Evolutionary conservation across 2,329 filamentous ascomycete genomes (phyloP), one percentile per base, ranked within the genome.

Genomic region (Fusarium scirpi): DNA sequence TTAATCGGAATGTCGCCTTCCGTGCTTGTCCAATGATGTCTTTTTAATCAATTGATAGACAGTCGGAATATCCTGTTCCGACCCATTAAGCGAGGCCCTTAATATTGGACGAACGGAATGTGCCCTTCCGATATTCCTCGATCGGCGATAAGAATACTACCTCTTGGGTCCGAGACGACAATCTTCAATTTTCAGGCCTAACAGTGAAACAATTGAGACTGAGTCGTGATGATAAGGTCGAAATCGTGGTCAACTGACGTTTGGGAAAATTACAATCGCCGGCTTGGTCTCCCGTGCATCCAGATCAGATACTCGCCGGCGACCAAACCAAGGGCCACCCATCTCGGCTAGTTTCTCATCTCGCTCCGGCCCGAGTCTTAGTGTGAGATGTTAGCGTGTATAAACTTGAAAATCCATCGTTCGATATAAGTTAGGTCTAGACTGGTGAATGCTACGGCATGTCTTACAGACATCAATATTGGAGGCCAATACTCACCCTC

Each of bases 51-150:
- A 53, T 41, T 53, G 49, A 53, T 53, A 44, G 30, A 61, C 13
- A 12, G 8, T 40, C 57, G 56, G 18, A 45, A 18, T 62, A 45
- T 30, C 57, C 34, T 22, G 29, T 15, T 53, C 57, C 57, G 38
- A 10, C 3, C 18, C 38, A 18, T n/a, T n/a, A 30, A 47, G 15
- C 40, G 34, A 44, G 34, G 13, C 24, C 49, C 22, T 27, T 29
- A 11, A 38, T 25, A 30, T 30, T 38, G 48, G 15, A 29, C 10
- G n/a, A 38, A 38, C 61, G 61, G 61, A 64, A 44, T 64, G 43
- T 64, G 15, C 34, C 18, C 43, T 62, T 64, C 61, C 61, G 61
- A 57, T 24, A 34, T 64, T 63, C 15, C 61, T 57, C 18, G 58
- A 64, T 64, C 40, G 12, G 61, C 48, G 59, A 44, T 38, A 43